A percentile compares a stretch with the other conserved stretches of the same genome.
Evolutionary conservation across 2,329 filamentous ascomycete species (phyloP).

Genomic region (Fusarium mundagurra): DNA sequence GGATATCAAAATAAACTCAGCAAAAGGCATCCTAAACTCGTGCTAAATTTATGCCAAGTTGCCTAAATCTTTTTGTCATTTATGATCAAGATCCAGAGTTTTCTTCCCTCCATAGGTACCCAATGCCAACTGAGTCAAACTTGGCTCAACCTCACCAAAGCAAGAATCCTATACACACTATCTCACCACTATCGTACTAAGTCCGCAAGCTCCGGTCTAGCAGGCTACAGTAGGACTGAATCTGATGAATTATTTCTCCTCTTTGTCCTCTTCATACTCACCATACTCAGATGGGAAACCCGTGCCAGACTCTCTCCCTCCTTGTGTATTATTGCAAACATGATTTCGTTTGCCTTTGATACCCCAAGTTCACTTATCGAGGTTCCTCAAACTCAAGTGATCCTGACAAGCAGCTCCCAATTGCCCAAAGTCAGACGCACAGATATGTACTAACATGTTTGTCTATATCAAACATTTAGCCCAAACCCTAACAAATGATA

Average conservation of each 20-base stretch:
- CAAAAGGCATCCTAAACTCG: neutral
- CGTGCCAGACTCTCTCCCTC: neutral
- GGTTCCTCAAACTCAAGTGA: neutral
- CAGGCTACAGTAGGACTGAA: neutral
- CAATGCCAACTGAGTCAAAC: constrained; percentile 1
- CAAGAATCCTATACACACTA: neutral
- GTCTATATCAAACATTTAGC: neutral
- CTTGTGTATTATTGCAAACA: neutral
- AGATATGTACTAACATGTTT: neutral
- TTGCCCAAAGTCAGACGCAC: neutral
- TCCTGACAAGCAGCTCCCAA: neutral
- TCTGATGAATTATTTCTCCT: neutral
- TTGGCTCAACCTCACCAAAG: neutral
- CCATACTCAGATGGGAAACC: neutral
- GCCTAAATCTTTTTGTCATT: neutral
- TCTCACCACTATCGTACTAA: neutral
- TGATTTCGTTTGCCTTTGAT: constrained; percentile 3
- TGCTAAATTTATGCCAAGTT: neutral
- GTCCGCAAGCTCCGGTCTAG: neutral
- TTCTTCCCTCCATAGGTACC: neutral
- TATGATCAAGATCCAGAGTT: neutral
- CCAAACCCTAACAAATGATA: neutral
- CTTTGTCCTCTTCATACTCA: neutral
- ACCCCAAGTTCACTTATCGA: neutral
- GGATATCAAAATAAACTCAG: neutral